These are phyloP conservation scores for Pistacia vera DNA, from an alignment of 345 rosid genomes.

Conservation along the genomic window DNA sequence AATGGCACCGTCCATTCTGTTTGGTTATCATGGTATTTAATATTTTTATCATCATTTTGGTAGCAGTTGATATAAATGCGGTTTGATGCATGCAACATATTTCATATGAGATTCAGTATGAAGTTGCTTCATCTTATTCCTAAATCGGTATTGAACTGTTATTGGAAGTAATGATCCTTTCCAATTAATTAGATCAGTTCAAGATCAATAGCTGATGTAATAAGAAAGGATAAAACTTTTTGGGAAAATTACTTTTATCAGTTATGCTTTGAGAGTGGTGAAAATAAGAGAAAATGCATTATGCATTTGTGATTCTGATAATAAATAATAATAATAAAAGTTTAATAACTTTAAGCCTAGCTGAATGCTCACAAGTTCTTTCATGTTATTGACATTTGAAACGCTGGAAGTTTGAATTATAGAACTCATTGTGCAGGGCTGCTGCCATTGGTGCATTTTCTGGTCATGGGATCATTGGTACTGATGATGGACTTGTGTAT, in stretches of 20 bases:
- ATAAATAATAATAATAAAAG: background rate
- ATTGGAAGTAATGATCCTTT: background rate
- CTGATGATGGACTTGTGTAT: conserved; percentile 68
- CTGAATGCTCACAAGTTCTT: conserved; percentile 9
- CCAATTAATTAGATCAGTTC: background rate
- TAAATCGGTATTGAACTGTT: background rate
- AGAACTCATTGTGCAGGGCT: conserved; percentile 51
- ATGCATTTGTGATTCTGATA: background rate
- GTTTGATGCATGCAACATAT: conserved; percentile 16
- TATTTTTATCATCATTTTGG: conserved; percentile 1
- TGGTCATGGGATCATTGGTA: conserved; percentile 76
- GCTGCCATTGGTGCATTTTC: conserved; percentile 45
- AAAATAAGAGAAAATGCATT: background rate
- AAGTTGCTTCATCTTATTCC: background rate
- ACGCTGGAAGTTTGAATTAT: conserved; percentile 6
- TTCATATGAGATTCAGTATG: background rate
- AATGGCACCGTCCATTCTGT: background rate
- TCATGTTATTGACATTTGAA: background rate
- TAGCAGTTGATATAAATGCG: conserved; percentile 3
- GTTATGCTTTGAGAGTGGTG: background rate
- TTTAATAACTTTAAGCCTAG: background rate
- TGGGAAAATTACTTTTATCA: background rate
- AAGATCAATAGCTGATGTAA: background rate
- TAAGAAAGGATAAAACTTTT: conserved; percentile 1
- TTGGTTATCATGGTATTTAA: background rate